Conservation (phyloP, 73 alveolate species). For the Paramecium biaurelia region DNA sequence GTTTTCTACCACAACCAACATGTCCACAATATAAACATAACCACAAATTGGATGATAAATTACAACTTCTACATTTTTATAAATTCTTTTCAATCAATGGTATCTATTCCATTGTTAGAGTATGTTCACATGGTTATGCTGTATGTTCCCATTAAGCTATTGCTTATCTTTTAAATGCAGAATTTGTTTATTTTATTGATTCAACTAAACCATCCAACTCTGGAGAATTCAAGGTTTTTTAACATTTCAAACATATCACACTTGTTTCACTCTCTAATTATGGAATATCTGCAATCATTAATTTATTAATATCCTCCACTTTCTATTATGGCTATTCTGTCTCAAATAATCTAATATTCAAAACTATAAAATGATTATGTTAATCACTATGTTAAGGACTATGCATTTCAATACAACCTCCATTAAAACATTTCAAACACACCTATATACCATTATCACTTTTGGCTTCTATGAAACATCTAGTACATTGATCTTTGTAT, state of each 20-base stretch:
- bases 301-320: constrained; percentile 72
- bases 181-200: constrained; percentile 81
- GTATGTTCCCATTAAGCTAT: constrained; percentile 96
- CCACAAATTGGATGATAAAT: constrained; percentile 95
- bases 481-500: constrained; percentile 88
- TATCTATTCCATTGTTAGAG: constrained; percentile 85
- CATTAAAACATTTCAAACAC: constrained; percentile 95
- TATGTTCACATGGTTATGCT: constrained; percentile 94
- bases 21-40: constrained; percentile 97
- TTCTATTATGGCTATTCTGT: constrained; percentile 72
- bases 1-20: constrained; percentile 98
- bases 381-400: constrained; percentile 73
- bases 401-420: constrained; percentile 86
- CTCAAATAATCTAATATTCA: constrained; percentile 78
- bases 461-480: constrained; percentile 76
- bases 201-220: constrained; percentile 76
- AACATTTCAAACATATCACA: constrained; percentile 33
- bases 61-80: constrained; percentile 94
- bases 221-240: constrained; percentile 23
- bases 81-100: constrained; percentile 85
- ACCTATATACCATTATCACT: constrained; percentile 91
- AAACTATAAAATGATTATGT: constrained; percentile 83
- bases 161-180: constrained; percentile 87
- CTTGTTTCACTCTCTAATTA: constrained; percentile 76
- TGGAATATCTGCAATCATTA: constrained; percentile 94